A percentile compares a stretch with the other conserved stretches of the same genome.
phyloP scores from a whole-genome alignment of 805 yeast species.

The Clavispora vitiphila region DNA sequence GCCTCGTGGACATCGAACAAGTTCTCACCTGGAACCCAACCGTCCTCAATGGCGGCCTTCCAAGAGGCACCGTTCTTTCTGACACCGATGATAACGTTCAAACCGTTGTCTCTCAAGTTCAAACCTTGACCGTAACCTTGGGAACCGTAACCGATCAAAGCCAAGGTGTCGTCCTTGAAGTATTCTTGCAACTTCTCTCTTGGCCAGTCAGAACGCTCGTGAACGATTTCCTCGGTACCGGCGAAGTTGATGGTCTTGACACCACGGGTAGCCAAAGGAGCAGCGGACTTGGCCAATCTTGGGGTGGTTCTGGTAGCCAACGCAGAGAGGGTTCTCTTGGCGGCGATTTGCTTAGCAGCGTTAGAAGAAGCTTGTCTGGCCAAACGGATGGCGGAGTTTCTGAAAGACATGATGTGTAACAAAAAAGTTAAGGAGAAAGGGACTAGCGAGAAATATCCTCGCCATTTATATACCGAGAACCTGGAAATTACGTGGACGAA shows the following conservation, averaged over 20 bases:
- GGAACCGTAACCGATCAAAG: conserved; percentile 98
- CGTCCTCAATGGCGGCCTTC: conserved; percentile 99
- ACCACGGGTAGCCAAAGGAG: conserved; percentile 72
- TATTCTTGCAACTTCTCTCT: conserved; percentile 90
- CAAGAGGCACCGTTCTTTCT: conserved; percentile 98
- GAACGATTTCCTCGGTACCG: conserved; percentile 91
- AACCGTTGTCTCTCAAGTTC: conserved; percentile 98
- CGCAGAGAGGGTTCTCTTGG: conserved; percentile 65
- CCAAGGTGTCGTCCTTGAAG: conserved; percentile 97
- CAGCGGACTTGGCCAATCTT: conserved; percentile 30
- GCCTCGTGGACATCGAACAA: conserved; percentile 95
- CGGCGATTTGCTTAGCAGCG: conserved; percentile 40
- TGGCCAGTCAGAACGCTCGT: conserved; percentile 99
- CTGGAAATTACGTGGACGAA: background rate
- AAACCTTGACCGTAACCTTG: conserved; percentile 99
- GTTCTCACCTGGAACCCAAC: conserved; percentile 99
- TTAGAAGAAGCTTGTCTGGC: conserved; percentile 44
- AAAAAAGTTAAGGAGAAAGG: conserved; percentile 5
- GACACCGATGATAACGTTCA: conserved; percentile 96
- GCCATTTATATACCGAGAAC: conserved; percentile 2
- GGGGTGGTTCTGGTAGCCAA: conserved; percentile 45
- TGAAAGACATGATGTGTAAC: conserved; percentile 34
- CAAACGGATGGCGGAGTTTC: conserved; percentile 41
- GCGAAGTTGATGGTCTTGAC: conserved; percentile 94
- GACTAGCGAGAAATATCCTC: background rate